Percentiles rank a stretch among this genome's conserved stretches.
Evolutionary conservation across 2,329 filamentous ascomycete species (phyloP).

Genomic region (Dactylonectria macrodidyma): DNA sequence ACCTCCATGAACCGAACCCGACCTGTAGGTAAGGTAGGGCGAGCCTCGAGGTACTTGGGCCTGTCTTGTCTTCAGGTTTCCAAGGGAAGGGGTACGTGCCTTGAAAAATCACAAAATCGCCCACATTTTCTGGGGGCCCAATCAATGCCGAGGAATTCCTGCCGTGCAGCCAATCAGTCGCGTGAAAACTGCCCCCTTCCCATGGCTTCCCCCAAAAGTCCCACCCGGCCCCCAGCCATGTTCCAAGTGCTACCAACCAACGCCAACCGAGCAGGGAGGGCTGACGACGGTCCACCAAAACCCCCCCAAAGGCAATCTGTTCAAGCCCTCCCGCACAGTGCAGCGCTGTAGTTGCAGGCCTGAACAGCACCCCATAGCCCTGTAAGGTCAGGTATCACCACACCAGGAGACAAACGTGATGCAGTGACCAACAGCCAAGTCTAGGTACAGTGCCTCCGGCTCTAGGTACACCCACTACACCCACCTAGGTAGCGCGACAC

Average conservation of each 20-base stretch:
- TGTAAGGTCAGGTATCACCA: too few species aligned
- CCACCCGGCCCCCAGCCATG: constrained; percentile 1
- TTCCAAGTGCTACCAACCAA: constrained; percentile 5
- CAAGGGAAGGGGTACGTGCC: not conserved
- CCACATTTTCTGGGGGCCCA: not conserved
- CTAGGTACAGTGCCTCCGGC: too few species aligned
- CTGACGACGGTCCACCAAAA: not conserved
- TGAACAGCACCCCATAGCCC: too few species aligned
- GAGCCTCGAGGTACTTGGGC: too few species aligned
- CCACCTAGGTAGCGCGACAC: not conserved
- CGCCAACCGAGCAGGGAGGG: not conserved
- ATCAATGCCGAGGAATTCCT: not conserved
- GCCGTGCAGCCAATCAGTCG: not conserved
- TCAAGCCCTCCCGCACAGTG: not conserved
- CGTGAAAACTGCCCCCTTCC: not conserved
- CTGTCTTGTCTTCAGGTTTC: too few species aligned
- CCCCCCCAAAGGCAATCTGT: not conserved
- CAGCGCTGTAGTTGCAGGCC: too few species aligned
- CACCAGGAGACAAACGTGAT: too few species aligned
- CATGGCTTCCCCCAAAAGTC: not conserved
- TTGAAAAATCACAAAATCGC: not conserved
- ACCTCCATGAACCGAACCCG: too few species aligned
- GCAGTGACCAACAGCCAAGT: too few species aligned
- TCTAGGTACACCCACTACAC: too few species aligned
- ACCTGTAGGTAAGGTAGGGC: not conserved